A percentile compares a stretch with the other conserved stretches of the same genome.
Evolutionary conservation across 208 protist species (phyloP).

Genomic region (Crithidia bombi): DNA sequence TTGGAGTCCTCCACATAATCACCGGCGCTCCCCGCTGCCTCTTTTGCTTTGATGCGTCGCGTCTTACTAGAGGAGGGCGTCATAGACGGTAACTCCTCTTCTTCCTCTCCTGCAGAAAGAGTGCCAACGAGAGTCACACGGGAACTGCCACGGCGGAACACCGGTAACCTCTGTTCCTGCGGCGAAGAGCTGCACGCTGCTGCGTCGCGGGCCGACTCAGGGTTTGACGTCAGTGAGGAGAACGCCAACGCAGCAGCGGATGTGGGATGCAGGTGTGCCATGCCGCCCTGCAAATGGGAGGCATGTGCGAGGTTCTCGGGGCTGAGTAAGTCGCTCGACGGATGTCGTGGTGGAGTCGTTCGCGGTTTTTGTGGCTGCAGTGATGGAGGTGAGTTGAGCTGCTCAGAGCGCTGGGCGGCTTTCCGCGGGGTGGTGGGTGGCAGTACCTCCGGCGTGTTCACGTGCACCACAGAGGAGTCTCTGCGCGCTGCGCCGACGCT

Average conservation of each 20-base stretch:
- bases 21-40: not conserved
- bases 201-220: not conserved
- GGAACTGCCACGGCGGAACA: not conserved
- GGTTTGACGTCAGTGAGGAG: not conserved
- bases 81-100: not conserved
- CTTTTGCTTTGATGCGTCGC: not conserved
- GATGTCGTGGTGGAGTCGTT: too few species aligned
- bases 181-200: not conserved
- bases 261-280: not conserved
- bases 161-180: not conserved
- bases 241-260: not conserved
- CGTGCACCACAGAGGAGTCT: conserved; percentile 6
- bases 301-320: not conserved
- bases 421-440: not conserved
- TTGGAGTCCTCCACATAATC: not conserved
- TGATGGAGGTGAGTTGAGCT: not conserved
- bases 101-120: not conserved
- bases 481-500: not conserved
- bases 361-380: not conserved
- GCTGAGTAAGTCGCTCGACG: not conserved
- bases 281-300: not conserved
- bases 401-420: not conserved
- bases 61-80: not conserved
- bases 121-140: not conserved
- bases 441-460: conserved; percentile 10